phyloP scores from a whole-genome alignment of 768 basidiomycete genomes.

The Tulasnella sp. region DNA sequence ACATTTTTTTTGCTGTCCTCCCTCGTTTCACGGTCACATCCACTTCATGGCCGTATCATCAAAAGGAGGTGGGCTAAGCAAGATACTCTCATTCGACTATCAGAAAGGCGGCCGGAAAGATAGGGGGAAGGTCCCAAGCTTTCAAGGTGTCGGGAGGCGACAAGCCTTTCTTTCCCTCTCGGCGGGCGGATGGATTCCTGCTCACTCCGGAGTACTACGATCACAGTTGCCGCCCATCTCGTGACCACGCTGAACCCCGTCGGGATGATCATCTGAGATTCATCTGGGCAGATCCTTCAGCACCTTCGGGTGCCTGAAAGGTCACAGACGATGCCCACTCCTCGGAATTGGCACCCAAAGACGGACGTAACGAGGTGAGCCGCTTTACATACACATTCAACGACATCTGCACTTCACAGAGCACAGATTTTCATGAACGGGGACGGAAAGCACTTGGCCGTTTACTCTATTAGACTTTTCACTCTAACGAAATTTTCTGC shows the following conservation, averaged over 20 bases:
- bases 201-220: not conserved
- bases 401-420: not conserved
- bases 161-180: not conserved
- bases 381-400: not conserved
- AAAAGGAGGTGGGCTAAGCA: not conserved
- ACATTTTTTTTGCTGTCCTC: no score
- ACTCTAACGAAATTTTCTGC: no score
- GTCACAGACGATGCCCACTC: not conserved
- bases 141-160: not conserved
- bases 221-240: no score
- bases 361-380: not conserved
- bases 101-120: not conserved
- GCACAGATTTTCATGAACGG: not conserved
- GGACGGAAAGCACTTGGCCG: not conserved
- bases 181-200: not conserved
- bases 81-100: not conserved
- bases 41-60: not conserved
- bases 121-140: not conserved
- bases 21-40: not conserved
- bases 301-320: not conserved
- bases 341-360: not conserved
- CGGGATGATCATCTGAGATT: not conserved
- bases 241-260: not conserved
- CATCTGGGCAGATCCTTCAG: not conserved
- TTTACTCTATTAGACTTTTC: not conserved